Base-by-base conservation (phyloP, 225 moss, liverwort and hornwort genomes). In the Polytrichum commune region DNA sequence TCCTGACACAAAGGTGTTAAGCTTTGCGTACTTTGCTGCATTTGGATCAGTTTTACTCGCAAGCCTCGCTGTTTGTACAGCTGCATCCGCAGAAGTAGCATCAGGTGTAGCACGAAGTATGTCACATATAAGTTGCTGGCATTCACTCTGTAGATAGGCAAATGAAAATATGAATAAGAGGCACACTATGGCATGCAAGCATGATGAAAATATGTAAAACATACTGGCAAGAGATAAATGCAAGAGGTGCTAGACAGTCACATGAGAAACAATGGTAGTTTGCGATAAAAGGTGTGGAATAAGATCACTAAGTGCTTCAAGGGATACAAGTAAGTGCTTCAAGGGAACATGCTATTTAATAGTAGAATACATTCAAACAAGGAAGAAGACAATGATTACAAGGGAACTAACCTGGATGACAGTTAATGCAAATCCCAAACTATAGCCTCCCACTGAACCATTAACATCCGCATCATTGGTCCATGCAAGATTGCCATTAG, bases 61-160 rank as follows among this genome's bases (percentile, higher is more conserved):
- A 66, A 98, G 84, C 80, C 97, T 90, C 35, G 97, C 94, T 19
- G 97, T 98, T 81, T 98, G 97, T 53, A 93, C 97, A 58, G 97
- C 97, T 60, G 95, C 94, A 79, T 98, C 97, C 77, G 94, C 97
- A 80, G 97, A 98, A 65, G 94, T 90, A 72, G 94, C 94, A 90
- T 95, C 97, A 65, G 94, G 97, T 61, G 97, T 98, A 66, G 97
- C 94, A 27, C 97, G 94, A 67, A 98, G 84, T 73, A 98, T 98
- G 81, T 98, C 97, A 77, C 97, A 98, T 69, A 98, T 98, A 67
- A 98, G 94, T 74, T 94, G 97, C 77, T 98, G 97, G 77, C 97
- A 98, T 78, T 98, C 97, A 77, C 97, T 98, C 97, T 98, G 90
- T 54, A 73, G 4, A 75, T 65, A 72, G 27, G 4, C 53, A 33